Base-by-base conservation (phyloP, 257 asterid species). In the Coffea canephora region DNA sequence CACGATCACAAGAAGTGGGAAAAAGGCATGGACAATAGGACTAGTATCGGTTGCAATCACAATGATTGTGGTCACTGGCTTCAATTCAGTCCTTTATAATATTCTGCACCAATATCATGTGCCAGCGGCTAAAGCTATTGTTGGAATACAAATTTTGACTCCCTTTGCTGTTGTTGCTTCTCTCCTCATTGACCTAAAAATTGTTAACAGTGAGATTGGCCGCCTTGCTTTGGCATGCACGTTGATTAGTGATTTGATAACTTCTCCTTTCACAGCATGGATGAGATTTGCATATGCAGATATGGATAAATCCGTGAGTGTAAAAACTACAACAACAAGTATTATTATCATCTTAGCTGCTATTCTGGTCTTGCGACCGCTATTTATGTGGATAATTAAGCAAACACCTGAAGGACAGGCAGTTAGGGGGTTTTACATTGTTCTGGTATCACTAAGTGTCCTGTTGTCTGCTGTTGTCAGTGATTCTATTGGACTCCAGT, bases 141-240 rank as follows among this genome's bases (percentile, higher is more conserved):
- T 87, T 13, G 83, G 81, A 8, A 86, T 92, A 41, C 98, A 92
- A 74, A 85, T 86, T 34, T 45, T 92, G 25, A 85, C 81, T 80
- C 88, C 97, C 8, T 94, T 94, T 78, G 97, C 97, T 1, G 97
- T 94, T 45, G 86, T 90, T 46, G 98, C 98, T 9, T 67, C 93
- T 49, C 86, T 87, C 87, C 97, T 94, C 6, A 91, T 94, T 3
- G 97, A 94, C 83, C 89, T 94, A 21, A 91, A 89, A 81, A 91
- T 94, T 75, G 89, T 94, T 88, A 92, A 94, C 85, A 85, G 97
- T 5, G 98, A 91, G 89, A 95, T 94, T 18, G 98, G 97, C 36
- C 93, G 97, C 54, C 93, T 94, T 57, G 96, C 98, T 61, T 74
- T 94, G 62, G 95, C 97, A 3, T 77, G 93, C 3, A 87, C 91